A percentile compares a stretch with the other conserved stretches of the same genome.
Evolutionary conservation across 2,329 filamentous ascomycete species (phyloP).

Genomic region (Trichoderma koningii): DNA sequence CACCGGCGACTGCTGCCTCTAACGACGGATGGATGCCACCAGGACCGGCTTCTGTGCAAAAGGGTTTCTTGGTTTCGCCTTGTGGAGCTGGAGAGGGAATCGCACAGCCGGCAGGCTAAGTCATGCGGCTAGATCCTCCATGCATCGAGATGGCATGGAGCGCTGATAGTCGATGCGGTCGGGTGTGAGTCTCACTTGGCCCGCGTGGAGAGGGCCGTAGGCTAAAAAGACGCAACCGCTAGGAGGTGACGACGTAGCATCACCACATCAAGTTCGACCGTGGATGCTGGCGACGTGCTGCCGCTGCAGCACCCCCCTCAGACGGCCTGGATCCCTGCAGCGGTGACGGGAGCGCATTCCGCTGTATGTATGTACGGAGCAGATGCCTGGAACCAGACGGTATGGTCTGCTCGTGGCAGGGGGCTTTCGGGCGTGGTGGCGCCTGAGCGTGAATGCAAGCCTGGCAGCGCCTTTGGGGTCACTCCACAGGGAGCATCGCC

Average conservation of each 20-base stretch:
- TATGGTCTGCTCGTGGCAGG: neutral
- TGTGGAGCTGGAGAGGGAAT: slow-evolving; percentile 11
- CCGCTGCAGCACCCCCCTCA: slow-evolving; percentile 12
- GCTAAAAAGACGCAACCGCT: slow-evolving; percentile 1
- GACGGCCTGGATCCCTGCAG: slow-evolving; percentile 21
- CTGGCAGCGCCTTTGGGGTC: neutral
- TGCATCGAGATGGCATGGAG: slow-evolving; percentile 11
- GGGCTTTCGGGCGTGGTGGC: slow-evolving; percentile 5
- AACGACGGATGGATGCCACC: slow-evolving; percentile 19
- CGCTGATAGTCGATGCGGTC: slow-evolving; percentile 4
- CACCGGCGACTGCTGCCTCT: slow-evolving; percentile 8
- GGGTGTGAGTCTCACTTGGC: slow-evolving; percentile 6
- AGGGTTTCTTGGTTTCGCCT: neutral
- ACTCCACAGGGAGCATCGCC: neutral
- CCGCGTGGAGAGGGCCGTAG: neutral
- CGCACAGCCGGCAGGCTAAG: neutral
- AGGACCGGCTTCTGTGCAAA: slow-evolving; percentile 3
- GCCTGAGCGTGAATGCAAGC: slow-evolving; percentile 8
- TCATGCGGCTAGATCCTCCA: slow-evolving; percentile 20
- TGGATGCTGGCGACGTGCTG: slow-evolving; percentile 19
- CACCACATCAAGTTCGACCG: slow-evolving; percentile 13
- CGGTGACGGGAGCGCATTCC: slow-evolving; percentile 1
- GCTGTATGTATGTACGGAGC: neutral
- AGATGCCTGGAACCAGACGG: neutral
- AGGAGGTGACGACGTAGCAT: slow-evolving; percentile 3